Conservation (phyloP, 768 basidiomycete species). For the Boletus reticuloceps region DNA sequence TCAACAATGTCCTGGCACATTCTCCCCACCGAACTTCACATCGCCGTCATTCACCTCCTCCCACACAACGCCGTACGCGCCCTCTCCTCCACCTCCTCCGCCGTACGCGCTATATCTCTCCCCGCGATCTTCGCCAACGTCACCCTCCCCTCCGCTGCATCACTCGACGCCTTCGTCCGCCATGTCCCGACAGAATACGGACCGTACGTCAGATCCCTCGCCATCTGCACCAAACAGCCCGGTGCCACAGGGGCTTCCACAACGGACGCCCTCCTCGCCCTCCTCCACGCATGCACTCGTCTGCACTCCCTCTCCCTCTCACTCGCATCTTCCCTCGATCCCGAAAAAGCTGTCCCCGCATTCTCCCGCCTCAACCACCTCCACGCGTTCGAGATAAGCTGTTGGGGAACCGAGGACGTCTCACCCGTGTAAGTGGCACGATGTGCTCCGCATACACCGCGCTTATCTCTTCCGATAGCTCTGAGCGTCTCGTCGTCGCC, state of each 20-base stretch:
- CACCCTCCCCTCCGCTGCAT: slow-evolving; percentile 43
- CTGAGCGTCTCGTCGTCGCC: slow-evolving; percentile 64
- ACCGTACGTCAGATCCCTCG: slow-evolving; percentile 50
- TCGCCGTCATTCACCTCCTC: slow-evolving; percentile 52
- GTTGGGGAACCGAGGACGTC: slow-evolving; percentile 33
- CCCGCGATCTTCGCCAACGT: slow-evolving; percentile 61
- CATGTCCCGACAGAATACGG: slow-evolving; percentile 56
- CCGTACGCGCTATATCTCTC: slow-evolving; percentile 53
- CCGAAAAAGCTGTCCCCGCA: slow-evolving; percentile 16
- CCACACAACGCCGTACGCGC: slow-evolving; percentile 41
- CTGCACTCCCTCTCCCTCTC: slow-evolving; percentile 33
- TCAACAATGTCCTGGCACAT: slow-evolving; percentile 42
- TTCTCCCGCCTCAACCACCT: slow-evolving; percentile 20
- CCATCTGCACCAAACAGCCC: slow-evolving; percentile 38
- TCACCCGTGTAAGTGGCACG: slow-evolving; percentile 36
- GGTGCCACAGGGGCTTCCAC: slow-evolving; percentile 33
- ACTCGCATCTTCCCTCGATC: slow-evolving; percentile 25
- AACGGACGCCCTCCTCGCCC: slow-evolving; percentile 47
- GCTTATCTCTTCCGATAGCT: slow-evolving; percentile 15
- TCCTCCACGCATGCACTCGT: slow-evolving; percentile 50
- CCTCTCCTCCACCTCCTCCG: slow-evolving; percentile 48
- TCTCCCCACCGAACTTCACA: slow-evolving; percentile 67
- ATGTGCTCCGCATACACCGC: background rate
- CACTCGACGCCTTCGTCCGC: slow-evolving; percentile 49
- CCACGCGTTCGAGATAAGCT: slow-evolving; percentile 18